Evolutionary conservation across 805 yeast species (phyloP).

Genomic region (Metschnikowia kunwiensis): DNA sequence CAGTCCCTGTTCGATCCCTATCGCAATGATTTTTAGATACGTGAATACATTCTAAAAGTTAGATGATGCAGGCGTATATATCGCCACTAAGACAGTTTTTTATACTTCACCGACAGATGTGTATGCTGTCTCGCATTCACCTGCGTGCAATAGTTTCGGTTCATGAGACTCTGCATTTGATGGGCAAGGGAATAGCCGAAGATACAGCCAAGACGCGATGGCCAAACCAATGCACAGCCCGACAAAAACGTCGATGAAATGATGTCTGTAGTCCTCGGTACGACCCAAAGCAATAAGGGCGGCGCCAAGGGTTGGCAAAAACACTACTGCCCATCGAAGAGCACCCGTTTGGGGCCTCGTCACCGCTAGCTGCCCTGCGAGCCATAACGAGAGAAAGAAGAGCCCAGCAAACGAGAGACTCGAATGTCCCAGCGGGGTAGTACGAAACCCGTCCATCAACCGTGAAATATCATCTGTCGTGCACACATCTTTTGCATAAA

Average conservation of each 20-base stretch:
- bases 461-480: constrained; percentile 45
- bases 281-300: constrained; percentile 76
- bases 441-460: constrained; percentile 70
- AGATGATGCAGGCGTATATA: too few relatives aligned
- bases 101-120: constrained; percentile 14
- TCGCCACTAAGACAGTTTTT: too few relatives aligned
- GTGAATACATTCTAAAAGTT: too few relatives aligned
- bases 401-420: constrained; percentile 67
- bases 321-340: constrained; percentile 57
- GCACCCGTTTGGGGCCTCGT: constrained; percentile 51
- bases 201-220: constrained; percentile 58
- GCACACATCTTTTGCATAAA: constrained; percentile 62
- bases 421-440: constrained; percentile 83
- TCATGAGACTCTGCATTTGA: constrained; percentile 33
- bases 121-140: constrained; percentile 13
- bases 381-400: constrained; percentile 61
- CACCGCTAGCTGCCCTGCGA: constrained; percentile 58
- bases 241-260: constrained; percentile 74
- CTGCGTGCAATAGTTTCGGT: constrained; percentile 30
- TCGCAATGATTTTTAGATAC: too few relatives aligned
- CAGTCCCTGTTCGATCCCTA: too few relatives aligned
- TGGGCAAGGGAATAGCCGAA: constrained; percentile 49
- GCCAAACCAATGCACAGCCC: constrained; percentile 68
- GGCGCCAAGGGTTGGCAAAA: constrained; percentile 66
- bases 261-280: constrained; percentile 92